Evolutionary conservation across 257 asterid genomes (phyloP).

Genomic region (Jaltomata sinuosa): DNA sequence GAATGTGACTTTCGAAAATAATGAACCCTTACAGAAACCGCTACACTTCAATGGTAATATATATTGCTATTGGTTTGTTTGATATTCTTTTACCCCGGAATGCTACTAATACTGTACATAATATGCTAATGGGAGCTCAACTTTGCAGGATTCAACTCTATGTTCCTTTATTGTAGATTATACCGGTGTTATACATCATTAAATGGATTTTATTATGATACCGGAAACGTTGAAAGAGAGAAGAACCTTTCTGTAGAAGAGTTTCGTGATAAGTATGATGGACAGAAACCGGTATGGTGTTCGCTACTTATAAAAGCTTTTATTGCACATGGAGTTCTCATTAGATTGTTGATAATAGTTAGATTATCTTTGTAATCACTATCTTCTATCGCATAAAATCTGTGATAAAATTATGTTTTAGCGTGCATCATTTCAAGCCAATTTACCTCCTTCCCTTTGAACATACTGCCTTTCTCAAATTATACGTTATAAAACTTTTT

Average conservation of each 20-base stretch:
- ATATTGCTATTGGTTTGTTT: background rate
- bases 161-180: conserved; percentile 74
- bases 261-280: conserved; percentile 55
- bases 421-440: background rate
- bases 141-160: conserved; percentile 72
- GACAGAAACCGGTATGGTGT: conserved; percentile 66
- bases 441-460: background rate
- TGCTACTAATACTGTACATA: conserved; percentile 9
- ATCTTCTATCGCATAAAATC: background rate
- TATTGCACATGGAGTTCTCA: background rate
- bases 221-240: conserved; percentile 76
- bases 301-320: background rate
- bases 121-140: conserved; percentile 12
- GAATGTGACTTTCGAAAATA: conserved; percentile 32
- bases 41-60: conserved; percentile 70
- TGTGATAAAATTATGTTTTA: background rate
- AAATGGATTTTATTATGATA: conserved; percentile 68
- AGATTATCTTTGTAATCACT: background rate
- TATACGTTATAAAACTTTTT: background rate
- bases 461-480: background rate
- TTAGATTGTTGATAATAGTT: background rate
- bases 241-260: conserved; percentile 52
- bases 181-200: conserved; percentile 87
- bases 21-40: conserved; percentile 24
- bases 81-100: background rate